These are phyloP conservation scores for Nymphaea colorata DNA, from an alignment of 164 flowering plant genomes.

Conservation along the genomic window DNA sequence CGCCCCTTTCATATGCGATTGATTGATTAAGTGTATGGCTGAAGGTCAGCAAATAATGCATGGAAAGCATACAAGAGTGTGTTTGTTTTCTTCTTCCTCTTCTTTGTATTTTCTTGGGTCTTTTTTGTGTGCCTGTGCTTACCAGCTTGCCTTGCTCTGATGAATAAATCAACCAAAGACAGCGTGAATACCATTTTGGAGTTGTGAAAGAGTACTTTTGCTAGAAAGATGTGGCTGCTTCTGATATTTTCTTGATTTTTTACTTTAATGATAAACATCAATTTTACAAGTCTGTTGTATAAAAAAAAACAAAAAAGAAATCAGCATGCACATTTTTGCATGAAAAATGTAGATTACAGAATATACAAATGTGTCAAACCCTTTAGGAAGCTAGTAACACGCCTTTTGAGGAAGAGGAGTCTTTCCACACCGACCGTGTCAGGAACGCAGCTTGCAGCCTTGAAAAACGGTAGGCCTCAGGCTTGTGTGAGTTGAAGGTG, in stretches of 20 bases:
- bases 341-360: background rate
- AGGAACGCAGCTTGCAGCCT: background rate
- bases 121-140: background rate
- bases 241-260: background rate
- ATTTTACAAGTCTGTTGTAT: background rate
- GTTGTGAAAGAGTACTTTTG: background rate
- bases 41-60: background rate
- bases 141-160: background rate
- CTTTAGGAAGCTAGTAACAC: background rate
- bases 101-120: background rate
- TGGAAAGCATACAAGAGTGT: background rate
- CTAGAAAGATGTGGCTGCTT: background rate
- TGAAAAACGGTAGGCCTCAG: background rate
- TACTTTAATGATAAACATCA: background rate
- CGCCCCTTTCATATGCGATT: conserved; percentile 58
- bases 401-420: background rate
- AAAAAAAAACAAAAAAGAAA: no score
- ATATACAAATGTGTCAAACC: background rate
- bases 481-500: no score
- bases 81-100: background rate
- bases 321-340: background rate
- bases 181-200: no score
- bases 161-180: no score
- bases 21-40: background rate
- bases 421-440: background rate